Evolutionary conservation across 106 monocot species (phyloP), one percentile per base, ranked within the genome.

Genomic region (Dendrobium catenatum): DNA sequence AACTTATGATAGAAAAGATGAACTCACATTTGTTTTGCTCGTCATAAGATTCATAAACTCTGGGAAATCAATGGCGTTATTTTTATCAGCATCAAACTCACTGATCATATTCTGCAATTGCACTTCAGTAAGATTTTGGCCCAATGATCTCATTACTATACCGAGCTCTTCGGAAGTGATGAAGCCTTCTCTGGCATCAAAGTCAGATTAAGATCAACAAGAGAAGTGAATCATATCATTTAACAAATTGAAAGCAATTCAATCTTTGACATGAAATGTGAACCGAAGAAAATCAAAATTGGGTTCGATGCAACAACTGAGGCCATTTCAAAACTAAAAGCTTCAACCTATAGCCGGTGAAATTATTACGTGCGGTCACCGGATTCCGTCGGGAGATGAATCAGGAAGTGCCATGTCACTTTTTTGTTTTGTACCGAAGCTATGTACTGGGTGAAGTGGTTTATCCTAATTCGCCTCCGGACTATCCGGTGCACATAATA

Each of bases 41-140:
- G 73, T 43, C 54, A 81, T 81, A 18, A 81, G 41, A 74, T 81
- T 81, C 55, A 81, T 22, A 55, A 81, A 81, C n/a, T 81, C 81
- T 9, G 41, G 22, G 31, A 81, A 81, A 40, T 74, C 73, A 41
- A 81, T 81, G 55, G 72, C 40, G 17, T 74, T 74, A 73, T 81
- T 74, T 27, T 41, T 24, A 74, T 81, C 59, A 42, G 74, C 40
- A 74, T 81, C 81, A 55, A 81, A 49, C 56, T 81, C 74, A 37
- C 6, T 58, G 54, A 81, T 81, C 72, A 81, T 81, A 55, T 74
- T 55, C 11, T 74, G 51, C 55, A 81, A 37, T 44, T 81, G 73
- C 8, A 37, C 74, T 40, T 68, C 68, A 24, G 80, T 55, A 4
- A 56, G 78, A 49, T 78, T 78, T 76, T 78, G 78, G 2, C 78